Evolutionary conservation across 495 filamentous ascomycete species (phyloP).

Genomic region (Penicillium paradoxum): DNA sequence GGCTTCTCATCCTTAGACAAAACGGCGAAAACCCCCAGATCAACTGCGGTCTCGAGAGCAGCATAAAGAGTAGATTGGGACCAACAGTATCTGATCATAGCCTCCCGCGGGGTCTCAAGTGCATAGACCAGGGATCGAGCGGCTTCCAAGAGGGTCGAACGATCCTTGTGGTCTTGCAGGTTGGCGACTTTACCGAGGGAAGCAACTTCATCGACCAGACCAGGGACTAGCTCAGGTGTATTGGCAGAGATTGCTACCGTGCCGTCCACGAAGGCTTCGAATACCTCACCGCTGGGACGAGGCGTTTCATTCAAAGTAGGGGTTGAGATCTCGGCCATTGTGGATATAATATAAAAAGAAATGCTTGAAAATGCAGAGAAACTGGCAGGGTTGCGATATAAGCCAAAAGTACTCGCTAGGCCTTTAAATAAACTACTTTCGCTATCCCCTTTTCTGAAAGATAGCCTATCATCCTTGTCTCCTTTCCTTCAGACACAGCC

Average conservation of each 20-base stretch:
- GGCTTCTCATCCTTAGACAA: slow-evolving; percentile 31
- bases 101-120: slow-evolving; percentile 39
- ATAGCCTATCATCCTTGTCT: background rate
- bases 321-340: background rate
- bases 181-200: slow-evolving; percentile 16
- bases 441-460: background rate
- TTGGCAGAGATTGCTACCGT: slow-evolving; percentile 22
- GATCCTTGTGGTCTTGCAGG: slow-evolving; percentile 13
- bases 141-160: slow-evolving; percentile 25
- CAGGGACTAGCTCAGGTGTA: slow-evolving; percentile 22
- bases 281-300: background rate
- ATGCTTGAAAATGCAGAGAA: background rate
- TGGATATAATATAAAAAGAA: background rate
- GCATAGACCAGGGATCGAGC: slow-evolving; percentile 30
- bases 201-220: slow-evolving; percentile 22
- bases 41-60: slow-evolving; percentile 28
- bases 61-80: slow-evolving; percentile 32
- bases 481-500: too few species aligned
- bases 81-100: slow-evolving; percentile 40
- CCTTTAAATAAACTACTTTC: background rate
- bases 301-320: background rate
- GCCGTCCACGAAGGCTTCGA: slow-evolving; percentile 10
- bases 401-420: background rate
- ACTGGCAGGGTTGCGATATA: background rate
- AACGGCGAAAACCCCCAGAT: slow-evolving; percentile 32